Evolutionary conservation across 768 basidiomycete species (phyloP).

Genomic region (Lentinula detonsa): DNA sequence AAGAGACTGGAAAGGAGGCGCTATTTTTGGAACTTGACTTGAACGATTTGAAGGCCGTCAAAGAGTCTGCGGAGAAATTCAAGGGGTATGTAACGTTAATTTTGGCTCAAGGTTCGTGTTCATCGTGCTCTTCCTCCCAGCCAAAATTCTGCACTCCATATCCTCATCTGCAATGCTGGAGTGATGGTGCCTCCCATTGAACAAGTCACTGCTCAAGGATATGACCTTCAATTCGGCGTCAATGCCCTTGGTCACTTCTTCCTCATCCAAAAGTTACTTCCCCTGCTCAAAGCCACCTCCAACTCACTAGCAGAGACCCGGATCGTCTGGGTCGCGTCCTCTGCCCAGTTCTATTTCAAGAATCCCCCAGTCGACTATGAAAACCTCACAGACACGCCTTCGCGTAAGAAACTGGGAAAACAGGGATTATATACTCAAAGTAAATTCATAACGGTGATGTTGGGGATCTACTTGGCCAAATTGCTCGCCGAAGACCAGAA

Average conservation of each 20-base stretch:
- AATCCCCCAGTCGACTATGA: constrained; percentile 18
- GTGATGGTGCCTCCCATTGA: constrained; percentile 25
- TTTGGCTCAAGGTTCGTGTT: not conserved
- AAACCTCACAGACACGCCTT: constrained; percentile 16
- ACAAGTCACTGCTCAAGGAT: constrained; percentile 15
- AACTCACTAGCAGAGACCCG: constrained; percentile 17
- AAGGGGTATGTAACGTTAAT: constrained; percentile 11
- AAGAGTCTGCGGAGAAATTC: constrained; percentile 27
- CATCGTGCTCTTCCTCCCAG: constrained; percentile 4
- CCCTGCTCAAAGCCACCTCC: constrained; percentile 18
- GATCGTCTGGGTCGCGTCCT: constrained; percentile 24
- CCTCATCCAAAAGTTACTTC: constrained; percentile 22
- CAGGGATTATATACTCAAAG: constrained; percentile 14
- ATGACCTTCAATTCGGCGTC: constrained; percentile 19
- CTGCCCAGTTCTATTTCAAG: constrained; percentile 8
- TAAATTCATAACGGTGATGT: constrained; percentile 26
- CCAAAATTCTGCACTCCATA: constrained; percentile 19
- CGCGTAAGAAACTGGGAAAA: constrained; percentile 13
- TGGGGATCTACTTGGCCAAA: constrained; percentile 36
- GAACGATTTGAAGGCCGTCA: constrained; percentile 28
- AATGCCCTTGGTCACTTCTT: constrained; percentile 20
- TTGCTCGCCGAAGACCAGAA: constrained; percentile 28
- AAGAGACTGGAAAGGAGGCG: constrained; percentile 28
- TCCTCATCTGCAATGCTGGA: constrained; percentile 26
- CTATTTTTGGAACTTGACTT: constrained; percentile 32